These are phyloP conservation scores for Arachis stenosperma DNA, from an alignment of 306 rosid species.

Conservation along the genomic window DNA sequence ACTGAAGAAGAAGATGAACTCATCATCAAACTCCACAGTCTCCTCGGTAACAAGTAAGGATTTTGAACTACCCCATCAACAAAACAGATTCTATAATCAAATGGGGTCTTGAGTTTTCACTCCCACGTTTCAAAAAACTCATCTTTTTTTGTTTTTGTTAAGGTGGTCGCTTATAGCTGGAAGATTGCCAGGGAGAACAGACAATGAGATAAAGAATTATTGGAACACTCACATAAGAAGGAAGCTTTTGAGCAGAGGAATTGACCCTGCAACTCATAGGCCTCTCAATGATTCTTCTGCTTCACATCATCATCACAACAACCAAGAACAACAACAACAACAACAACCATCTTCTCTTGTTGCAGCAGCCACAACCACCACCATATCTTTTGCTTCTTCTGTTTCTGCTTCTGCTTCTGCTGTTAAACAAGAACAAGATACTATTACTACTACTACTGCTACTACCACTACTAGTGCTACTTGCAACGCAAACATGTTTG, in stretches of 20 bases:
- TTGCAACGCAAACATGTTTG: conserved; percentile 23
- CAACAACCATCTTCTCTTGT: conserved; percentile 31
- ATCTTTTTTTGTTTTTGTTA: too few species aligned
- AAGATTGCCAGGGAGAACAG: conserved; percentile 93
- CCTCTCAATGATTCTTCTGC: conserved; percentile 56
- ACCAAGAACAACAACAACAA: neutral
- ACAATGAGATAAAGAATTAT: conserved; percentile 95
- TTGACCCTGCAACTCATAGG: conserved; percentile 91
- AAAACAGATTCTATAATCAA: neutral
- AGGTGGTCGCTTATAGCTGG: conserved; percentile 98
- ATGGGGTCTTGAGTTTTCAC: neutral
- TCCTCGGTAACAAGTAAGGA: conserved; percentile 92
- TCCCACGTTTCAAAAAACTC: neutral
- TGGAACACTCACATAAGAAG: conserved; percentile 99
- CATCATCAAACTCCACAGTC: conserved; percentile 98
- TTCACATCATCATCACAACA: conserved; percentile 28
- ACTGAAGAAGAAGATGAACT: conserved; percentile 94
- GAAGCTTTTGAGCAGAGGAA: conserved; percentile 91
- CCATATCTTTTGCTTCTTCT: conserved; percentile 71
- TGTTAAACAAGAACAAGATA: conserved; percentile 54
- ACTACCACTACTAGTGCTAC: neutral
- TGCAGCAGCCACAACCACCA: conserved; percentile 4
- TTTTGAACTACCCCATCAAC: neutral
- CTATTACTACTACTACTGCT: neutral
- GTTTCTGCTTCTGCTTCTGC: neutral